phyloP scores from a whole-genome alignment of 2,329 filamentous ascomycete genomes.

The Aspergillus neotritici region DNA sequence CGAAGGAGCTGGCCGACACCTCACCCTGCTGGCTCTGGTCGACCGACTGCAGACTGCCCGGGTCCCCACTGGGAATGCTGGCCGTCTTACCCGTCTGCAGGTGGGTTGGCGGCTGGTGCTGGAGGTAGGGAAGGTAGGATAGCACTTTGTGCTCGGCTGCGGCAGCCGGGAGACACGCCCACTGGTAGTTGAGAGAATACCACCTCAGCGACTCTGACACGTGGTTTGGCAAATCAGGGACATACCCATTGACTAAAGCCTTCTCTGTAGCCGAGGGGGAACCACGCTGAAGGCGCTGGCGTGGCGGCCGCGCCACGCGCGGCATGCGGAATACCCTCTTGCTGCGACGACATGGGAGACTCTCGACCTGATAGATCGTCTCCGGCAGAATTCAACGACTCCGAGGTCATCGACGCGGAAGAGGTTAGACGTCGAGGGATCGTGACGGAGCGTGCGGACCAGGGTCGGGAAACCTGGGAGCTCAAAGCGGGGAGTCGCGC shows the following conservation, averaged over 20 bases:
- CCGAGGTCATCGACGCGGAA: slow-evolving; percentile 29
- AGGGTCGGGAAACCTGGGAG: slow-evolving; percentile 22
- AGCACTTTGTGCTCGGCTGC: slow-evolving; percentile 85
- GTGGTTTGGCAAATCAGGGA: slow-evolving; percentile 15
- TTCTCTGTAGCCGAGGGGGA: slow-evolving; percentile 87
- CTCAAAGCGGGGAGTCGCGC: slow-evolving; percentile 16
- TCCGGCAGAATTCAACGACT: slow-evolving; percentile 30
- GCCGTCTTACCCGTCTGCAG: slow-evolving; percentile 52
- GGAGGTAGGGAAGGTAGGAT: slow-evolving; percentile 75
- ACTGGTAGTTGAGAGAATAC: slow-evolving; percentile 48
- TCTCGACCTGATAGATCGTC: slow-evolving; percentile 23
- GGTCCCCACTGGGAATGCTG: slow-evolving; percentile 21
- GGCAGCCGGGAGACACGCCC: slow-evolving; percentile 75
- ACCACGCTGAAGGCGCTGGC: slow-evolving; percentile 47
- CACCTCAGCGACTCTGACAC: slow-evolving; percentile 15
- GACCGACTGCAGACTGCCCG: slow-evolving; percentile 29
- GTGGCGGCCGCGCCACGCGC: slow-evolving; percentile 26
- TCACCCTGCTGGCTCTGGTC: slow-evolving; percentile 37
- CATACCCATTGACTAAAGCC: slow-evolving; percentile 85
- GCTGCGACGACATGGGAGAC: slow-evolving; percentile 13
- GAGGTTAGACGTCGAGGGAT: slow-evolving; percentile 16
- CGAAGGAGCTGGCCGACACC: slow-evolving; percentile 45
- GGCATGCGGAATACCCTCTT: slow-evolving; percentile 26
- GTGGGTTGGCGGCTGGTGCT: slow-evolving; percentile 60
- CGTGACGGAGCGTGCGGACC: slow-evolving; percentile 11